These are phyloP conservation scores for Parietichytrium sp. DNA, from an alignment of 108 stramenopile species.

Conservation along the genomic window DNA sequence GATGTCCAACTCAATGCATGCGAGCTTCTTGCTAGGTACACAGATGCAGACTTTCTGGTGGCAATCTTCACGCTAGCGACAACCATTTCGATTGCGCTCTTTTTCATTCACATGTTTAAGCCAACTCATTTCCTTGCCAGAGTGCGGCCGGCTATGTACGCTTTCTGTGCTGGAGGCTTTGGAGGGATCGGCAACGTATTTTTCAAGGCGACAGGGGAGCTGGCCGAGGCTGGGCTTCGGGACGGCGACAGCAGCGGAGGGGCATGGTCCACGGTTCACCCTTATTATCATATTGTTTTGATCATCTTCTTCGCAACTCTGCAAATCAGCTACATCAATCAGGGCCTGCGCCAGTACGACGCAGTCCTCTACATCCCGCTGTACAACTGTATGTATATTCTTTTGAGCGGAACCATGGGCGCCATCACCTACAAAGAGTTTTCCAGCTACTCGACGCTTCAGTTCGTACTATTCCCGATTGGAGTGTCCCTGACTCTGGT, in stretches of 20 bases:
- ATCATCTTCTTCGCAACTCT: neutral
- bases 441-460: neutral
- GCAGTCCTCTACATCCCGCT: neutral
- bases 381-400: slow-evolving; percentile 16
- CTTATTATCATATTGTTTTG: slow-evolving; percentile 18
- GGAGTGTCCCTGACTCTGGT: neutral
- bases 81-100: neutral
- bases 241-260: neutral
- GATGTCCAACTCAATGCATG: neutral
- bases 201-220: slow-evolving; percentile 32
- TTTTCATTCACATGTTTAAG: neutral
- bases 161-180: slow-evolving; percentile 29
- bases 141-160: neutral
- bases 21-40: slow-evolving; percentile 4
- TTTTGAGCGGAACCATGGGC: neutral
- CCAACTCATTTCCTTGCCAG: too few species aligned
- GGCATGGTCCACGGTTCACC: neutral
- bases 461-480: neutral
- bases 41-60: neutral
- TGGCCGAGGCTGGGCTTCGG: slow-evolving; percentile 6
- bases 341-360: slow-evolving; percentile 1
- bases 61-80: neutral
- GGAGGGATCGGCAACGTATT: slow-evolving; percentile 25
- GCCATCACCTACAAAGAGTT: slow-evolving; percentile 18
- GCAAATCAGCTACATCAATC: slow-evolving; percentile 19